Base-by-base conservation (phyloP, 768 basidiomycete species). In the Imleria badia region DNA sequence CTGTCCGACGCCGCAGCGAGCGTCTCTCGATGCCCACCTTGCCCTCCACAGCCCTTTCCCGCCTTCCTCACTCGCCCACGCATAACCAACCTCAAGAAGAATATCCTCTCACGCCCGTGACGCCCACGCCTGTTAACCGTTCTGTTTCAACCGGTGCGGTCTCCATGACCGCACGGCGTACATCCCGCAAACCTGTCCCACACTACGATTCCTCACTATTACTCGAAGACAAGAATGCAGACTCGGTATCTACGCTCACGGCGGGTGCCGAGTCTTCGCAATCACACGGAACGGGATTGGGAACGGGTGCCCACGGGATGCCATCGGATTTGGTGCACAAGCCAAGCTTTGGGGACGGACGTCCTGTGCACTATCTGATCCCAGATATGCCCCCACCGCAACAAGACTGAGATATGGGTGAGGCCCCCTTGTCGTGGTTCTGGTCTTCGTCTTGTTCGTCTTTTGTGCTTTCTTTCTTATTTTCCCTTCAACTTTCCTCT, bases 151-250 rank as follows among this genome's bases (percentile, higher is more conserved):
- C 62, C 11, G 60, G 62, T 22, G 58, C 60, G 1, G 57, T 70
- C 66, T 54, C 57, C 58, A 36, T 45, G 41, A 26, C 57, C 23
- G 45, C 48, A 35, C 67, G 74, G 46, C 75, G 73, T 39, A 68
- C 67, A 44, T 69, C 80, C 29, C 72, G 83, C 44, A 84, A 84
- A 62, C 81, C 83, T 13, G 83, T 83, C n/a, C 83, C 83, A 11
- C 72, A 70, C 15, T 84, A 83, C 57, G 72, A 78, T 57, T 65
- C 72, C 23, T 59, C 66, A 31, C 57, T 67, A 38, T 60, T 73
- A 14, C 48, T 38, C 22, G 64, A 70, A 50, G 60, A 64, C 36
- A 33, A 44, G 26, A 60, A 43, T n/a, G 22, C 47, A 40, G 69
- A 67, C 41, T 56, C 69, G 23, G 53, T 49, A 26, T 68, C 69